These are phyloP conservation scores for Mycosarcoma mackinlayi DNA, from an alignment of 1,284 basidiomycete species.

Conservation along the genomic window DNA sequence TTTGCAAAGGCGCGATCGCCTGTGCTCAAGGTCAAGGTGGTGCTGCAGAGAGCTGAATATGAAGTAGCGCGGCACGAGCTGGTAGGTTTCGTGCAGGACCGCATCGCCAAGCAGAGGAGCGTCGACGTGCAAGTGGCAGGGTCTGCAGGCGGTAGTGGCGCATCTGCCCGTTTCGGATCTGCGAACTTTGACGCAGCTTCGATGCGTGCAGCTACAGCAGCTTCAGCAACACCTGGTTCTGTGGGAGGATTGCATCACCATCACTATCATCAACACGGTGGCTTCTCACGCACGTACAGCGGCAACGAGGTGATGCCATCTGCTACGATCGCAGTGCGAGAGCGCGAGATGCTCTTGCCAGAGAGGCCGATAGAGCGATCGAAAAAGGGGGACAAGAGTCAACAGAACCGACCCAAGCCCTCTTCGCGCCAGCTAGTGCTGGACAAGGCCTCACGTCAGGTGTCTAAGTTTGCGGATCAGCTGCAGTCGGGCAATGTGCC, in stretches of 20 bases:
- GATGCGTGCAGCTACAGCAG: constrained; percentile 20
- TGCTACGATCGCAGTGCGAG: constrained; percentile 39
- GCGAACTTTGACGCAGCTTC: constrained; percentile 18
- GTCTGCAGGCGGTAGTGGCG: constrained; percentile 12
- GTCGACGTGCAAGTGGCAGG: constrained; percentile 47
- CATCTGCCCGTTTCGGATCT: constrained; percentile 9
- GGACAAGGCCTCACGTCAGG: constrained; percentile 57
- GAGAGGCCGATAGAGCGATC: constrained; percentile 47
- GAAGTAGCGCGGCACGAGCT: constrained; percentile 60
- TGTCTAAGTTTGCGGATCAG: constrained; percentile 48
- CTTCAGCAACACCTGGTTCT: constrained; percentile 13
- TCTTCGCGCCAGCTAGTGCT: constrained; percentile 52
- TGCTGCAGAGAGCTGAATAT: constrained; percentile 57
- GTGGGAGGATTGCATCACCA: constrained; percentile 27
- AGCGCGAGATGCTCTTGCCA: constrained; percentile 52
- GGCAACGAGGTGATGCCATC: constrained; percentile 51
- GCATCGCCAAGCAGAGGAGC: constrained; percentile 55
- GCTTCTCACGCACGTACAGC: constrained; percentile 34
- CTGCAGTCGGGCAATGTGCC: constrained; percentile 55
- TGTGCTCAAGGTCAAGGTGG: constrained; percentile 62
- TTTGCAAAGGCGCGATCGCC: constrained; percentile 54
- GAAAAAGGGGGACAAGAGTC: constrained; percentile 49
- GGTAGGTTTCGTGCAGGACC: constrained; percentile 54
- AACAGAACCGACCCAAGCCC: constrained; percentile 53
- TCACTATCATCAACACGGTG: constrained; percentile 35